These are phyloP conservation scores for Chlorokybus atmophyticus DNA, from an alignment of 139 green algal genomes.

Conservation along the genomic window DNA sequence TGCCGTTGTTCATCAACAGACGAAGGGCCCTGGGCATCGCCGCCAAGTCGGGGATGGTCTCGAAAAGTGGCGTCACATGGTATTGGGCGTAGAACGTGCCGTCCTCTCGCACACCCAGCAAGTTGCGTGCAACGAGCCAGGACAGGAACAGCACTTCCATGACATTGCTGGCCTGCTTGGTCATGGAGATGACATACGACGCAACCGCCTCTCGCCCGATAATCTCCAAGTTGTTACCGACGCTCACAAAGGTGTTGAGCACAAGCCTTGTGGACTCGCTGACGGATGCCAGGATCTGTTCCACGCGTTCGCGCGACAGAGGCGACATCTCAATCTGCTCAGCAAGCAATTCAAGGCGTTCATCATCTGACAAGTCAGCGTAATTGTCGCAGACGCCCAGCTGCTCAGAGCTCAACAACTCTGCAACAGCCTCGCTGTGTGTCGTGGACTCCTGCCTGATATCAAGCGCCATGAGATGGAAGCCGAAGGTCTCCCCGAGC, in stretches of 20 bases:
- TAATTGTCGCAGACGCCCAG: slow-evolving; percentile 9
- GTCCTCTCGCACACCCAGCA: slow-evolving; percentile 66
- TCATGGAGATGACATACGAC: slow-evolving; percentile 88
- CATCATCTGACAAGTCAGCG: slow-evolving; percentile 2
- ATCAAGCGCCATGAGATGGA: slow-evolving; percentile 84
- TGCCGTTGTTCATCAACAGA: slow-evolving; percentile 3
- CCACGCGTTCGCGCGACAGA: not conserved
- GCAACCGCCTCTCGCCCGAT: slow-evolving; percentile 41
- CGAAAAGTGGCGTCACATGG: slow-evolving; percentile 81
- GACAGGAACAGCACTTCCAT: slow-evolving; percentile 38
- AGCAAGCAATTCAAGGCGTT: slow-evolving; percentile 3
- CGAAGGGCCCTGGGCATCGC: slow-evolving; percentile 10
- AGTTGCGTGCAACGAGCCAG: slow-evolving; percentile 30
- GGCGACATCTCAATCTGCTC: not conserved
- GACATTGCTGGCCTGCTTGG: slow-evolving; percentile 58
- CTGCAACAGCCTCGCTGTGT: slow-evolving; percentile 42
- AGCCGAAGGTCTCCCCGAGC: slow-evolving; percentile 70
- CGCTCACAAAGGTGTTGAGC: not conserved
- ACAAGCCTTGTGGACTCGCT: slow-evolving; percentile 9
- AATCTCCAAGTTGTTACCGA: not conserved
- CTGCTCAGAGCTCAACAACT: slow-evolving; percentile 40
- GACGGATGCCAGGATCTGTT: slow-evolving; percentile 1
- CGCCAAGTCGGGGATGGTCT: slow-evolving; percentile 45
- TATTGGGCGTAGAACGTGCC: slow-evolving; percentile 22
- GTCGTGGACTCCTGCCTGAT: slow-evolving; percentile 50